Evolutionary conservation across 2,329 filamentous ascomycete species (phyloP), one percentile per base, ranked within the genome.

Genomic region (Hymenoscyphus fraxineus): DNA sequence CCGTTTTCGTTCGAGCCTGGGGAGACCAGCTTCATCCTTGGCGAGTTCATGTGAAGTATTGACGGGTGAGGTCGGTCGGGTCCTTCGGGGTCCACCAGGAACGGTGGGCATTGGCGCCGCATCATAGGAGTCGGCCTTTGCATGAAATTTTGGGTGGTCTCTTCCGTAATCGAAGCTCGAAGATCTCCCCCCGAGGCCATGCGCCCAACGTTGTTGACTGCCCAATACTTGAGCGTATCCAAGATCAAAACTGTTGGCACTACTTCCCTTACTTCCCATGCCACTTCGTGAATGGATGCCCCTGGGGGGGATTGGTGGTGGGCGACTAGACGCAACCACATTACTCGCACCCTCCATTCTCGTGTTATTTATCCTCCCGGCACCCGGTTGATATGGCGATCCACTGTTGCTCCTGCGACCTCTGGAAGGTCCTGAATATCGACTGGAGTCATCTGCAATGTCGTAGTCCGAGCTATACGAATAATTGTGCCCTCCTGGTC

Each of bases 31-130:
- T 58, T 69, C 66, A 56, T 65, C 56, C 44, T 64, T 65, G 57
- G 62, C 66, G 10, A 15, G 44, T 31, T 61, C 44, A 40, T 68
- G 69, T 31, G 70, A 68, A 55, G 74, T 65, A 65, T 75, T 68
- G 58, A 76, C 76, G 66, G 71, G 76, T 55, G 75, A 75, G 63
- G 77, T 72, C 31, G 80, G 78, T 54, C 77, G 78, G 57, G 77
- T 71, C 69, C 83, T 79, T 67, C 92, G 86, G 64, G 93, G 92
- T 5, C 93, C 93, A 59, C 84, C 89, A 40, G 92, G 92, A 41
- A 97, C 83, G 35, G 88, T 93, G 5, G 94, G 94, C 44, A 89
- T 94, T 15, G 94, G 93, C 32, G 93, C 93, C 60, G 92, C 90
- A 74, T 95, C 90, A 77, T 89, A 87, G 71, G 62, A 55, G 47